phyloP scores from a whole-genome alignment of 176 grass and related monocot species.

The Juncus inflexus region DNA sequence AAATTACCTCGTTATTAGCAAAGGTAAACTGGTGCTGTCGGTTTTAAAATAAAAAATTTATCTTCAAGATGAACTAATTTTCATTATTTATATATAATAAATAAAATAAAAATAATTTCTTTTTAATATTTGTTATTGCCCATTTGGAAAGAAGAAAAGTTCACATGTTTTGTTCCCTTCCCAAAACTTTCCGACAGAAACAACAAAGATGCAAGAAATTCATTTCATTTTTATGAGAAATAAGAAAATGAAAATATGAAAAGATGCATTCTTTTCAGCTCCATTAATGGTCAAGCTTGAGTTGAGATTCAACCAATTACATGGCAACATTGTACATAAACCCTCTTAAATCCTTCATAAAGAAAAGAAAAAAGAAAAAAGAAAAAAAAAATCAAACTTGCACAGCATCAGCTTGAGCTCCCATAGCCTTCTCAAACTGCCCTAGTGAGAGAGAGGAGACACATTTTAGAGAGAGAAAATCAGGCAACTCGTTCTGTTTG shows the following conservation, averaged over 20 bases:
- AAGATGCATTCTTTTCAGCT: background rate
- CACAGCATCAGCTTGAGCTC: slow-evolving; percentile 29
- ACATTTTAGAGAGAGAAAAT: slow-evolving; percentile 55
- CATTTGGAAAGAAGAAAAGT: no score
- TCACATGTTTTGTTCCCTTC: no score
- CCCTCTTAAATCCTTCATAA: no score
- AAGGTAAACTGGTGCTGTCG: slow-evolving; percentile 11
- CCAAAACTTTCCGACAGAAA: no score
- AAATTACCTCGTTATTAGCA: slow-evolving; percentile 23
- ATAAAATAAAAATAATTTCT: no score
- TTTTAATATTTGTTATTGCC: no score
- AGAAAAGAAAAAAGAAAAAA: background rate
- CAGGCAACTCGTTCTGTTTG: slow-evolving; percentile 36
- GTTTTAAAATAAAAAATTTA: background rate
- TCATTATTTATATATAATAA: no score
- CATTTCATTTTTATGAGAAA: background rate
- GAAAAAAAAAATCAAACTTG: slow-evolving; percentile 18
- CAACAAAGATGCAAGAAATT: no score
- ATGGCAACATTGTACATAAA: no score
- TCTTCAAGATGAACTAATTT: no score
- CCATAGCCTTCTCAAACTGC: slow-evolving; percentile 80
- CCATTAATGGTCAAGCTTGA: no score
- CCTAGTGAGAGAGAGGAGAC: slow-evolving; percentile 63
- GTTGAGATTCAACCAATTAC: no score
- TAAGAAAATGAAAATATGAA: background rate